A percentile compares a stretch with the other conserved stretches of the same genome.
Conservation (phyloP, 352 stramenopile species). For the Globisporangium iwayamae region DNA sequence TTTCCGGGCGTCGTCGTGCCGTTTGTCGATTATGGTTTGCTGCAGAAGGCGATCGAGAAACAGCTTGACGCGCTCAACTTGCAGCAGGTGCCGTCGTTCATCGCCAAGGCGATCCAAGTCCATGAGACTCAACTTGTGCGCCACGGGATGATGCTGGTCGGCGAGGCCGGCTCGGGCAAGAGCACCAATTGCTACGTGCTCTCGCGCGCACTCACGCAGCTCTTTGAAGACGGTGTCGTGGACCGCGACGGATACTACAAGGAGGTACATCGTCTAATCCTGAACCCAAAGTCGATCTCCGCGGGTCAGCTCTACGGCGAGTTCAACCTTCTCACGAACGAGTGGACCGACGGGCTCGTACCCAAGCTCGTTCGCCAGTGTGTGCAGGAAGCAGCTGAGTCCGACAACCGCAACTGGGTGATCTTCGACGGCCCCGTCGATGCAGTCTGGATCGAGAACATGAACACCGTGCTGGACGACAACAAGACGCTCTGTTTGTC, state of each 20-base stretch:
- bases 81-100: conserved; percentile 84
- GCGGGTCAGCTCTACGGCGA: conserved; percentile 94
- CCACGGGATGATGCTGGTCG: conserved; percentile 95
- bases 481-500: conserved; percentile 87
- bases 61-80: conserved; percentile 70
- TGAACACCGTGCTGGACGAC: conserved; percentile 88
- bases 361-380: conserved; percentile 91
- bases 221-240: conserved; percentile 74
- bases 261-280: conserved; percentile 78
- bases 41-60: conserved; percentile 88
- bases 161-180: conserved; percentile 89
- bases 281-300: conserved; percentile 96
- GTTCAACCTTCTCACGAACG: conserved; percentile 92
- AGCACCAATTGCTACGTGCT: conserved; percentile 82
- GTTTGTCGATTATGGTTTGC: conserved; percentile 91
- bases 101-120: conserved; percentile 86
- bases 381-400: conserved; percentile 72
- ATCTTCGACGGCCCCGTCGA: conserved; percentile 90
- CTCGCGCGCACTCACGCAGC: conserved; percentile 61
- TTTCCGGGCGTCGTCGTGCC: conserved; percentile 93
- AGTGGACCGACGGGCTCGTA: conserved; percentile 93
- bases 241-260: conserved; percentile 88
- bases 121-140: conserved; percentile 90
- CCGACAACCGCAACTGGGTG: conserved; percentile 88
- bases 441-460: conserved; percentile 93